Base-by-base conservation (phyloP, 768 basidiomycete species). In the Termitomyces sp. region DNA sequence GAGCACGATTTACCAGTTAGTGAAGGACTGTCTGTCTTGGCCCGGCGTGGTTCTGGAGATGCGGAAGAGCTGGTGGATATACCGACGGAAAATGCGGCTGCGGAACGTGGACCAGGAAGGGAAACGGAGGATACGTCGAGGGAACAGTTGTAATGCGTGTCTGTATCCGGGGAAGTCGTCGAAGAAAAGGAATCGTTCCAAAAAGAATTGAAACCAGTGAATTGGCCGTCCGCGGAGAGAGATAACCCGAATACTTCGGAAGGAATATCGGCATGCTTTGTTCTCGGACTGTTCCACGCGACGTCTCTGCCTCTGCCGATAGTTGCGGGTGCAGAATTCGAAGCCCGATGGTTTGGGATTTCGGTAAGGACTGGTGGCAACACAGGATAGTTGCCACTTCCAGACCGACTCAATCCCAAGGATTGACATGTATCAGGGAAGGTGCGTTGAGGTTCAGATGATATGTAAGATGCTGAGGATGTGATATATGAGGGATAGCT, bases 1-100 rank as follows among this genome's bases (percentile, higher is more conserved):
- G 77, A 77, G 56, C 77, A 78, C 7, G 66, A 67, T 54, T 77
- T 78, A 17, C 66, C 65, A 24, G 21, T 47, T 10, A 63, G 59
- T 19, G 66, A 60, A 14, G 70, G 55, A 21, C 64, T 66, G 38
- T 72, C 68, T 14, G 68, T 64, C 38, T 71, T 71, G 9, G 58
- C 55, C 48, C 66, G 59, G 15, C 68, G 65, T 51, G 68, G 67
- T 9, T 46, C 58, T n/a, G 62, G 53, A 15, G 68, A 56, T 4
- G 68, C 61, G 14, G 65, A 60, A 26, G 66, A 59, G 28, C 53
- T 58, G 15, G 58, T 63, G 54, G 59, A 65, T 21, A 59, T 50
- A 59, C 58, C 57, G 58, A 60, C 50, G 58, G 59, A 22, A 66
- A 68, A 37, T 66, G 67, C 19, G 65, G 68, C 12, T 34, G 47